These are phyloP conservation scores for Tripterygium wilfordii DNA, from an alignment of 177 flowering plant genomes.

Conservation along the genomic window DNA sequence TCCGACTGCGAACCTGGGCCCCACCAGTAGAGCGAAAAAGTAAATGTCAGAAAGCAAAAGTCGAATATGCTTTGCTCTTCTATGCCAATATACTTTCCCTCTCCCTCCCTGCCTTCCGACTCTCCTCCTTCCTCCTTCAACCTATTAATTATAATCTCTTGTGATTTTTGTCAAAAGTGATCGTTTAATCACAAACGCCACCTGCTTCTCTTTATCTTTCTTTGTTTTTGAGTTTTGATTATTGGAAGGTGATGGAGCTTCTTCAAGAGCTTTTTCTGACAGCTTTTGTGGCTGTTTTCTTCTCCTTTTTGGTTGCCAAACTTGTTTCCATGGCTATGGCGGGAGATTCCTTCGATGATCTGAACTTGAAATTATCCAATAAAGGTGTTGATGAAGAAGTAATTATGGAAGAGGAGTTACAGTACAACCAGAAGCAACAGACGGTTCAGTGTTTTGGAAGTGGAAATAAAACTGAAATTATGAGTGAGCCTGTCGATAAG, in stretches of 20 bases:
- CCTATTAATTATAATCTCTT: neutral
- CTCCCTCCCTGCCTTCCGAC: neutral
- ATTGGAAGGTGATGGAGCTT: slow-evolving; percentile 35
- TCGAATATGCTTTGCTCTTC: slow-evolving; percentile 25
- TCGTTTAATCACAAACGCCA: neutral
- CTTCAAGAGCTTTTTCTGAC: slow-evolving; percentile 20
- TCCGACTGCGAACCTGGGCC: slow-evolving; percentile 2
- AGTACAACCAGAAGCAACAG: slow-evolving; percentile 9
- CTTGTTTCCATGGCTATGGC: slow-evolving; percentile 23
- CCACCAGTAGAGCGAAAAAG: neutral
- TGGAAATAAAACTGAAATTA: neutral
- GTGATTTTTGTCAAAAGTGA: neutral
- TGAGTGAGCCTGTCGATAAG: neutral
- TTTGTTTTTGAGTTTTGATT: too few species aligned
- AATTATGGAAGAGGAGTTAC: slow-evolving; percentile 6
- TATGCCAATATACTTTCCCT: slow-evolving; percentile 21
- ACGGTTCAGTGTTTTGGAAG: slow-evolving; percentile 1
- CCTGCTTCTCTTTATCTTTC: neutral
- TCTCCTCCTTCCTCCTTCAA: neutral
- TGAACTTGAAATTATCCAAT: neutral
- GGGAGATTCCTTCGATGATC: neutral
- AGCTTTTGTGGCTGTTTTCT: slow-evolving; percentile 37
- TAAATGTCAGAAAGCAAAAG: slow-evolving; percentile 1
- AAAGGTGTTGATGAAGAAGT: slow-evolving; percentile 1
- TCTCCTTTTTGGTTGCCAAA: slow-evolving; percentile 52